Conservation (phyloP, 805 yeast genomes). For the Candida pini region DNA sequence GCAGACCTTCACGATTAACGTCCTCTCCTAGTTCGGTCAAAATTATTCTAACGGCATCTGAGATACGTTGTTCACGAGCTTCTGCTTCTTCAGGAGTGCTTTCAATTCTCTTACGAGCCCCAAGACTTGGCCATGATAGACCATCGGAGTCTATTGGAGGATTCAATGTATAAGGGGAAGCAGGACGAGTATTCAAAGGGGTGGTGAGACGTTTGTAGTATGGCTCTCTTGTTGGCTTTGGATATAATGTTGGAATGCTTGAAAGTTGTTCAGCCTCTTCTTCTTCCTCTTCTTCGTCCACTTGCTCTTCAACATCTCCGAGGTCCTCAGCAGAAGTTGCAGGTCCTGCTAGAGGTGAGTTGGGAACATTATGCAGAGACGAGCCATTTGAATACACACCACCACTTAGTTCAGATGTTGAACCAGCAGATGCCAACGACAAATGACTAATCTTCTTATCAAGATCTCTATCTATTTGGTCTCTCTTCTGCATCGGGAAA, state of each 20-base stretch:
- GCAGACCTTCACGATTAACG: conserved; percentile 75
- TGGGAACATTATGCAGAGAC: conserved; percentile 5
- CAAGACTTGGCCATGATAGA: conserved; percentile 87
- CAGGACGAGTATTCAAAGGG: conserved; percentile 70
- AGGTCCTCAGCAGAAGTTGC: conserved; percentile 7
- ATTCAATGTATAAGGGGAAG: conserved; percentile 73
- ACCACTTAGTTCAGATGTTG: no score
- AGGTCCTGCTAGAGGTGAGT: conserved; percentile 22
- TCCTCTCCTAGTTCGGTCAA: conserved; percentile 89
- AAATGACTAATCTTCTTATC: conserved; percentile 10
- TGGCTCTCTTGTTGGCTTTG: conserved; percentile 30
- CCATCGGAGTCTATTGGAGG: conserved; percentile 91
- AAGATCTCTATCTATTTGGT: conserved; percentile 19
- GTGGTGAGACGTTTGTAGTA: conserved; percentile 36
- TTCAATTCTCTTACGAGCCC: conserved; percentile 74
- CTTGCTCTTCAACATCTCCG: conserved; percentile 1
- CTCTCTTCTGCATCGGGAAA: conserved; percentile 19
- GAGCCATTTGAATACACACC: no score
- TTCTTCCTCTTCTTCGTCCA: conserved; percentile 2
- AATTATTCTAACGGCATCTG: conserved; percentile 75
- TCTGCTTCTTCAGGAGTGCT: conserved; percentile 59
- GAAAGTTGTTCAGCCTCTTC: neutral
- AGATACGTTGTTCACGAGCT: conserved; percentile 69
- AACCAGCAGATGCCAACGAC: conserved; percentile 3
- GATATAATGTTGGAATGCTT: conserved; percentile 14